These are phyloP conservation scores for Aspergillus tamarii DNA, from an alignment of 2,329 filamentous ascomycete species.

Conservation along the genomic window DNA sequence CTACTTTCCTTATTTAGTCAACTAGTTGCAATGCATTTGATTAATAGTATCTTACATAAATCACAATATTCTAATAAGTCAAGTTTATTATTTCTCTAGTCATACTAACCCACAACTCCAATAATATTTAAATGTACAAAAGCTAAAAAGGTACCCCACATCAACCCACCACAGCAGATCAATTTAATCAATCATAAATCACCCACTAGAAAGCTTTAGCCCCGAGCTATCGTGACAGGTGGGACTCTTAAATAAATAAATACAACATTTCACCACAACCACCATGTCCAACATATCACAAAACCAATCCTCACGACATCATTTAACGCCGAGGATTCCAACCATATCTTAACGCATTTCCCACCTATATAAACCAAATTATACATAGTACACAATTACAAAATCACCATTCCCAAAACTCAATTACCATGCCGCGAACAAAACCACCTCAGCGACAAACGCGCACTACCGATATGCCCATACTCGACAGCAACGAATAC, in stretches of 20 bases:
- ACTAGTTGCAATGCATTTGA: too few species aligned
- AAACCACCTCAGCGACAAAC: not conserved
- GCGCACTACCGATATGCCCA: not conserved
- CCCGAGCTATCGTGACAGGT: not conserved
- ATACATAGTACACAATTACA: too few species aligned
- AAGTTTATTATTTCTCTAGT: too few species aligned
- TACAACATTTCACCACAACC: too few species aligned
- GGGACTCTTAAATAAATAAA: not conserved
- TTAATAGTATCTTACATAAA: too few species aligned
- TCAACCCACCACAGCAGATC: not conserved
- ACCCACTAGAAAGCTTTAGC: not conserved
- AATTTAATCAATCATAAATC: too few species aligned
- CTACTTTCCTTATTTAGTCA: too few species aligned
- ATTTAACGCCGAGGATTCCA: not conserved
- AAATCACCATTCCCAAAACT: too few species aligned
- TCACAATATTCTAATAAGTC: too few species aligned
- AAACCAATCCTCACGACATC: not conserved
- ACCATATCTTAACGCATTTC: not conserved
- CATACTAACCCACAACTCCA: too few species aligned
- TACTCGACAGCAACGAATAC: constrained; percentile 18
- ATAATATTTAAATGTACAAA: too few species aligned
- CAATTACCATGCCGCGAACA: not conserved
- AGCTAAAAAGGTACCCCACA: not conserved
- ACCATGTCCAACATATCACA: not conserved
- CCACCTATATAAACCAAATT: not conserved